Evolutionary conservation across 345 rosid species (phyloP).

Genomic region (Camelina sativa): DNA sequence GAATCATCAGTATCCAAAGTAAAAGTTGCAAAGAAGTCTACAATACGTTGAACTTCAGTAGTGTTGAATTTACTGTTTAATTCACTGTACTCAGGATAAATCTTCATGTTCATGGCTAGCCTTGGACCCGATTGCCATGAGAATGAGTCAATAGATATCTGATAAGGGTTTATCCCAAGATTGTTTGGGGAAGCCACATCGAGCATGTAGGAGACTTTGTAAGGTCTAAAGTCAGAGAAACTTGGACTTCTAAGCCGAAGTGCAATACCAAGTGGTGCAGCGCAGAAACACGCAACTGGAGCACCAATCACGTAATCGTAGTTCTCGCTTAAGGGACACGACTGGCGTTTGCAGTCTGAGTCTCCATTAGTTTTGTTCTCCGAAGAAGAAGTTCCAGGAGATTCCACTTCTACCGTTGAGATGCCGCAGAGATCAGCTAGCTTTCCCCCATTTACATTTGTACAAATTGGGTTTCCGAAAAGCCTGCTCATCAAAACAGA

Average conservation of each 20-base stretch:
- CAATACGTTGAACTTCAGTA: conserved; percentile 46
- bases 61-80: conserved; percentile 38
- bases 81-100: conserved; percentile 46
- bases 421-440: conserved; percentile 50
- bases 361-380: conserved; percentile 20
- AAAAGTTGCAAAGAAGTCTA: conserved; percentile 47
- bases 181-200: conserved; percentile 28
- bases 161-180: conserved; percentile 50
- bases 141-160: conserved; percentile 45
- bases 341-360: conserved; percentile 43
- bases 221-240: conserved; percentile 54
- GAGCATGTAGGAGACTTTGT: conserved; percentile 15
- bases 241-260: conserved; percentile 60
- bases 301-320: conserved; percentile 47
- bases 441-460: conserved; percentile 43
- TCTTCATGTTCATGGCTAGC: conserved; percentile 49
- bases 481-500: conserved; percentile 56
- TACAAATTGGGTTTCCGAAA: conserved; percentile 62
- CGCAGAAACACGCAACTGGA: conserved; percentile 57
- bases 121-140: conserved; percentile 57
- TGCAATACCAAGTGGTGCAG: conserved; percentile 55
- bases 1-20: conserved; percentile 32
- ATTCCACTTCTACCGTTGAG: conserved; percentile 34
- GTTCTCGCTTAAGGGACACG: conserved; percentile 44
- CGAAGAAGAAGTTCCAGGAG: conserved; percentile 38